Base-by-base conservation (phyloP, 805 yeast species). In the Yueomyces sinensis region DNA sequence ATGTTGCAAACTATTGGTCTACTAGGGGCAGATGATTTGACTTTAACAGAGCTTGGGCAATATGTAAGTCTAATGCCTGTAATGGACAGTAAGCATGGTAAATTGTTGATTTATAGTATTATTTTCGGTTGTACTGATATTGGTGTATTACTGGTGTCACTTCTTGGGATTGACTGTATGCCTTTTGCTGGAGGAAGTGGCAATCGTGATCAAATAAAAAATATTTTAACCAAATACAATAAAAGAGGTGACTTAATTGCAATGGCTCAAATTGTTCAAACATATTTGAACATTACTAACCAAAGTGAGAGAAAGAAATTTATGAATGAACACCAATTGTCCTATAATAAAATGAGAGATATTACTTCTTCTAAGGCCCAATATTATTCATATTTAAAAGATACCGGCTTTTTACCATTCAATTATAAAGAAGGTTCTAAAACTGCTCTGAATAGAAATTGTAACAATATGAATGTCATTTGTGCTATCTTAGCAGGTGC, bases 41-140 rank as follows among this genome's bases (percentile, higher is more conserved):
- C 52, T 2, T 61, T 87, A 27, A 79, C 97, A 0, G 73, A 82
- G 37, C 59, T 89, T 31, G 98, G 98, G 16, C 68, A 63, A 30
- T 84, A 78, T 46, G 63, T 89, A 25, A 78, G 95, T 0, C 63
- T 78, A 48, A 62, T 89, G 39, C 98, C 98, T 1, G 75, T 82
- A 1, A 65, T 72, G 39, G 97, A 89, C 52, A 70, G 89, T 30
- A 77, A 73, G 40, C 79, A 84, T 32, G 95, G 94, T 7, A 89
- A 89, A 47, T 56, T 87, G 34, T 59, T 89, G 25, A 73, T 87
- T 14, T 70, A 75, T 40, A 86, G 94, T 1, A 74, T 89, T 30
- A 68, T 87, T 4, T 82, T 89, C 53, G 91, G 91, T 0, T 79
- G 91, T 47, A 58, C 87, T 6, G 87, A 82, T 18, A 59, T 70